A percentile compares a stretch with the other conserved stretches of the same genome.
phyloP scores from a whole-genome alignment of 2,329 filamentous ascomycete species.

The Hymenoscyphus fraxineus region DNA sequence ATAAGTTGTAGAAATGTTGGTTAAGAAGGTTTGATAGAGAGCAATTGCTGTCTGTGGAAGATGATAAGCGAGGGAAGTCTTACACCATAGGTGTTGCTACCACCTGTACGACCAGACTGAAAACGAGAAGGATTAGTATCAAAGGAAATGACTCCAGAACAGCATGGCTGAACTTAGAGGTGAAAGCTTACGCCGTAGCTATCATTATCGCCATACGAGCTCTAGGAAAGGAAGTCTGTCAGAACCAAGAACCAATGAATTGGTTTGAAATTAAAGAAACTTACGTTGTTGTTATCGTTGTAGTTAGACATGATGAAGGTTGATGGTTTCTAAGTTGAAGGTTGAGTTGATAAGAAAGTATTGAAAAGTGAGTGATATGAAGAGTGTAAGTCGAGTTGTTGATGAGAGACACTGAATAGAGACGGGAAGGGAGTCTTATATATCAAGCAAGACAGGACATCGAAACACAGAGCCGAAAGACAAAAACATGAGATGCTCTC shows the following conservation, averaged over 20 bases:
- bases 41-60: background rate
- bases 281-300: conserved; percentile 32
- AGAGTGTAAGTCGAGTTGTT: background rate
- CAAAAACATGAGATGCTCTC: background rate
- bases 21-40: background rate
- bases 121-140: background rate
- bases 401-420: background rate
- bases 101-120: background rate
- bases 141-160: background rate
- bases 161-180: background rate
- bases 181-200: conserved; percentile 20
- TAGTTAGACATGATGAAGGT: conserved; percentile 34
- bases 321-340: conserved; percentile 11
- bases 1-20: background rate
- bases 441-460: background rate
- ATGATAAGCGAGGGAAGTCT: background rate
- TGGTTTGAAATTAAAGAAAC: conserved; percentile 9
- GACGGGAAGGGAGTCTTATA: conserved; percentile 5
- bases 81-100: background rate
- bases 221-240: conserved; percentile 22
- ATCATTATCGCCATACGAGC: conserved; percentile 23
- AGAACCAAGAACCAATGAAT: conserved; percentile 19
- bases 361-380: background rate
- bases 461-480: background rate
- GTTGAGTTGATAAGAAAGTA: conserved; percentile 3